These are phyloP conservation scores for Pinus tabuliformis DNA, from an alignment of 75 land plant genomes.

Conservation along the genomic window DNA sequence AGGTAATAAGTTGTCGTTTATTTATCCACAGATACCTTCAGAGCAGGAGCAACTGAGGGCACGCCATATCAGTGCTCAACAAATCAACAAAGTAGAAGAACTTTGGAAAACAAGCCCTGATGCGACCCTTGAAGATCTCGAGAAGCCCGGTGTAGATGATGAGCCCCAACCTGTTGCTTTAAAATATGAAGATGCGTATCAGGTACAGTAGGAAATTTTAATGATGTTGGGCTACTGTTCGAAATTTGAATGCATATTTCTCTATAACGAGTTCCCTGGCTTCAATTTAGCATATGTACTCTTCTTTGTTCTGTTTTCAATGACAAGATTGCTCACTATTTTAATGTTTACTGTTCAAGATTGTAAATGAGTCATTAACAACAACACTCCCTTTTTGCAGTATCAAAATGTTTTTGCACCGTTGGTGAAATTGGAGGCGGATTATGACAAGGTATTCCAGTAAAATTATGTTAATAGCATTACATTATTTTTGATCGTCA, in stretches of 20 bases:
- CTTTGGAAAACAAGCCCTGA: constrained; percentile 99
- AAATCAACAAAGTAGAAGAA: constrained; percentile 98
- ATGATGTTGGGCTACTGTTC: background rate
- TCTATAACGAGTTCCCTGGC: background rate
- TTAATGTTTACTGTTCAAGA: too few species aligned
- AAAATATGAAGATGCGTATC: constrained; percentile 99
- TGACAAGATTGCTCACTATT: background rate
- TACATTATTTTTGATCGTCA: background rate
- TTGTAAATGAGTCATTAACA: background rate
- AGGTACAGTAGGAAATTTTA: constrained; percentile 38
- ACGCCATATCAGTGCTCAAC: constrained; percentile 97
- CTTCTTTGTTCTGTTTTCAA: background rate
- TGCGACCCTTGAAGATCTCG: constrained; percentile 97
- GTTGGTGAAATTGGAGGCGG: constrained; percentile 95
- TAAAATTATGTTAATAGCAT: background rate
- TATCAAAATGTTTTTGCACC: constrained; percentile 99
- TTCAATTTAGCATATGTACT: background rate
- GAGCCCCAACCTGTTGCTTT: constrained; percentile 95
- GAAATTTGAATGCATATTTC: background rate
- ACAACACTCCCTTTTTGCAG: constrained; percentile 30
- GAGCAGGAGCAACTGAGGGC: constrained; percentile 99
- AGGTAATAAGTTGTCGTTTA: background rate
- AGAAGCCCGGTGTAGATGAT: constrained; percentile 99
- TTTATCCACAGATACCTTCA: constrained; percentile 75
- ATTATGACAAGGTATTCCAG: constrained; percentile 87